Base-by-base conservation (phyloP, 2,329 filamentous ascomycete genomes). In the Pleurostoma richardsiae region DNA sequence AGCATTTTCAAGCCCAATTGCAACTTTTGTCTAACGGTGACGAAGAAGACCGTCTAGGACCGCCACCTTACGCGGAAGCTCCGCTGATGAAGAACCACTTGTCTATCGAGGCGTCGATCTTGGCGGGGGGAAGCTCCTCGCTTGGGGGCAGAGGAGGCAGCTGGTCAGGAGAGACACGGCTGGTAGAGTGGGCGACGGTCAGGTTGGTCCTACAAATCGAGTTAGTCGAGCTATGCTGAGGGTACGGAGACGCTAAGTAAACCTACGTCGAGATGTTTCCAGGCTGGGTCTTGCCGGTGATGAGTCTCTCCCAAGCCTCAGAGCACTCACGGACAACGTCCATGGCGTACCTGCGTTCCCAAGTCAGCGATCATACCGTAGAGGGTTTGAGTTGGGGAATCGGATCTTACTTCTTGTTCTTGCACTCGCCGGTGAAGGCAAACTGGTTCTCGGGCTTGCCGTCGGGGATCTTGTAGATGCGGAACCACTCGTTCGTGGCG, bases 21-120 rank as follows among this genome's bases (percentile, higher is more conserved):
- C 19, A 19, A 19, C 19, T 19, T 19, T 19, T 19, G 19, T 19
- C 19, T 19, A 19, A 19, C 19, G 19, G 19, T 19, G 19, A 19
- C 19, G 19, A 19, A 19, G 19, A 19, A 19, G 19, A 19, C 19
- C 19, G 19, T 19, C 19, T 19, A 19, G 19, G 19, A 19, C 19
- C 19, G 19, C 33, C n/a, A n/a, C 8, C 33, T 36, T 88, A 92
- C 61, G 86, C 79, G 60, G 90, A 89, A 66, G 94, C 94, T 72
- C 94, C 94, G 70, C 90, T 96, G 74, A 99, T 99, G 84, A 97
- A 99, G 87, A 99, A 99, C 94, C 94, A 99, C 85, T 99, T 99
- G 83, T 99, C 94, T 66, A 97, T 96, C 72, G 86, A 95, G 67
- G 83, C 81, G 67, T 99, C 94, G 61, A 99, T 96, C 64, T 92